Percentiles rank a stretch among this genome's conserved stretches.
phyloP scores from a whole-genome alignment of 192 early-diverging fungal species.

The Gigaspora rosea region DNA sequence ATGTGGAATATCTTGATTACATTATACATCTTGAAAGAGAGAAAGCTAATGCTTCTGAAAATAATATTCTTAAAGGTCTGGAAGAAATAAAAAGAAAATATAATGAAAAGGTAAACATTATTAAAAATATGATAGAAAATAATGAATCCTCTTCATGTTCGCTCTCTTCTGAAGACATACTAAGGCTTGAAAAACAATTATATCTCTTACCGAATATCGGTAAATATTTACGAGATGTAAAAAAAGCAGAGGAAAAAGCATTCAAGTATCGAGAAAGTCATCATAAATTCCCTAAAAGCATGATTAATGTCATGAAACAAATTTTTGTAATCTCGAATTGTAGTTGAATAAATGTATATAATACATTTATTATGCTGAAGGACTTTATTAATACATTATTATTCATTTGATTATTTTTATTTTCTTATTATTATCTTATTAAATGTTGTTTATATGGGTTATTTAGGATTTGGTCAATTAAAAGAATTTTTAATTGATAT shows the following conservation, averaged over 20 bases:
- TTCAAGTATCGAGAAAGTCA: too few species aligned
- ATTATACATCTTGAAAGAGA: slow-evolving; percentile 33
- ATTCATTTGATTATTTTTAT: too few species aligned
- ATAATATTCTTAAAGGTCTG: slow-evolving; percentile 28
- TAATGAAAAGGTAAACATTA: slow-evolving; percentile 23
- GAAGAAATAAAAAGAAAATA: slow-evolving; percentile 29
- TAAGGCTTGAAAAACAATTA: slow-evolving; percentile 22
- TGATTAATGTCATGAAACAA: too few species aligned
- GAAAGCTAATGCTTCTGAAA: slow-evolving; percentile 23
- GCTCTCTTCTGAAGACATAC: slow-evolving; percentile 23
- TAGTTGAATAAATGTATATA: too few species aligned
- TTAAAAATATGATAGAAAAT: slow-evolving; percentile 34
- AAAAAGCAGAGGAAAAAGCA: slow-evolving; percentile 4
- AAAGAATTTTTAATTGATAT: too few species aligned
- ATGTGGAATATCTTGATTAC: slow-evolving; percentile 35
- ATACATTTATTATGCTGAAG: too few species aligned
- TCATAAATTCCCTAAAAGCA: too few species aligned
- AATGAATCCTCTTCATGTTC: neutral
- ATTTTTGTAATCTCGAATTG: too few species aligned
- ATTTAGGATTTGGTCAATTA: too few species aligned
- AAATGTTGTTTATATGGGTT: too few species aligned
- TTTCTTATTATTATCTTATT: too few species aligned
- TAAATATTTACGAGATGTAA: slow-evolving; percentile 27
- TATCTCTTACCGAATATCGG: slow-evolving; percentile 32
- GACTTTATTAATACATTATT: too few species aligned